Base-by-base conservation (phyloP, 345 rosid genomes). In the Brassica rapa region DNA sequence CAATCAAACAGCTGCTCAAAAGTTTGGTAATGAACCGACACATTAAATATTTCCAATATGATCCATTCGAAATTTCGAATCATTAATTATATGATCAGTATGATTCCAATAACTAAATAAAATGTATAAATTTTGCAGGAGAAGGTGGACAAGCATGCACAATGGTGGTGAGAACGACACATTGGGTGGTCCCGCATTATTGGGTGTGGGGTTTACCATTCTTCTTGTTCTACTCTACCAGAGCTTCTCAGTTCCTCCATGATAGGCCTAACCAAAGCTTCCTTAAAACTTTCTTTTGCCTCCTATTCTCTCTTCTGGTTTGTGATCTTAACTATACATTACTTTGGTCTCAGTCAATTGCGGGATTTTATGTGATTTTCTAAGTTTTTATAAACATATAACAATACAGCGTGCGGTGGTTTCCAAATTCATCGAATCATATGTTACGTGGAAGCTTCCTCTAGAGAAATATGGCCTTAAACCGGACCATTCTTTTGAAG, bases 181-280 rank as follows among this genome's bases (percentile, higher is more conserved):
- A 90, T 67, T 94, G 98, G 98, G 85, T 89, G 0, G 85, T 94
- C 16, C 98, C 97, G 4, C 92, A 89, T 80, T 92, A 94, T 65
- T 79, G 88, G 91, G 76, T 90, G 0, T 92, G 98, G 98, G 96
- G 98, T 7, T 32, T 94, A 83, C 97, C 98, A 4, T 92, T 94
- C 80, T 90, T 75, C 90, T 66, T 92, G 76, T 92, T 94, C 88
- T 94, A 86, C 70, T 92, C 96, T 63, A 88, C 98, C 0, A 86
- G 98, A 73, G 84, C 87, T 81, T 89, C 98, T 69, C 98, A 92
- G 68, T 82, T 92, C 60, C 82, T 92, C 84, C 96, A 90, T 77
- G 85, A 86, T 80, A 88, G 77, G 60, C 97, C 98, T 56, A 86
- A 87, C 74, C 96, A 94, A 65, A 79, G 78, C 76, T 70, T 86